Evolutionary conservation across 768 basidiomycete species (phyloP).

Genomic region (Mycena rosella): DNA sequence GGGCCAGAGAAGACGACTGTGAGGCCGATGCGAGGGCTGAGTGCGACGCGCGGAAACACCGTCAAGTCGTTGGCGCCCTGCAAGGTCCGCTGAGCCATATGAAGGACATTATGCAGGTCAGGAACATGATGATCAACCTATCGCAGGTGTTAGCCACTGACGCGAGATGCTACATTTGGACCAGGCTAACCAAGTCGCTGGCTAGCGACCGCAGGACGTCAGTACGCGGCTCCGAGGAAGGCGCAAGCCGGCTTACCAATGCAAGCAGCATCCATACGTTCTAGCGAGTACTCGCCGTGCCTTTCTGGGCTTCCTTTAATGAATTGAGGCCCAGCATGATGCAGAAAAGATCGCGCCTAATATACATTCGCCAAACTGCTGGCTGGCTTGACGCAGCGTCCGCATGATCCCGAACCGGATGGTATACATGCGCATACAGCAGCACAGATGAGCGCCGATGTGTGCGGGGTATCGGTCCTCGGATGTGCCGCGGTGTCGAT

Average conservation of each 20-base stretch:
- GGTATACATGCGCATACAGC: slow-evolving; percentile 73
- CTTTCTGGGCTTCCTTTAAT: slow-evolving; percentile 63
- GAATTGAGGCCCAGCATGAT: neutral
- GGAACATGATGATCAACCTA: slow-evolving; percentile 69
- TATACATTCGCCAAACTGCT: slow-evolving; percentile 75
- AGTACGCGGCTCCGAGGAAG: neutral
- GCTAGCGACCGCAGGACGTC: slow-evolving; percentile 37
- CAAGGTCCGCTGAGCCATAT: slow-evolving; percentile 68
- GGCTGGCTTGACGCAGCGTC: slow-evolving; percentile 72
- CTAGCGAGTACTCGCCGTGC: slow-evolving; percentile 53
- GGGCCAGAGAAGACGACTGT: slow-evolving; percentile 64
- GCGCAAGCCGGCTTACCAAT: slow-evolving; percentile 43
- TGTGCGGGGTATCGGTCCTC: slow-evolving; percentile 67
- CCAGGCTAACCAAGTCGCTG: slow-evolving; percentile 76
- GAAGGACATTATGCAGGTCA: slow-evolving; percentile 68
- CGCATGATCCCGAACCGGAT: slow-evolving; percentile 75
- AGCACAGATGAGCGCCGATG: slow-evolving; percentile 69
- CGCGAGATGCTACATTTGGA: slow-evolving; percentile 26
- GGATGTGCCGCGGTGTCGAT: slow-evolving; percentile 61
- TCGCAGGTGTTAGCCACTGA: neutral
- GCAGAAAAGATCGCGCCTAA: slow-evolving; percentile 40
- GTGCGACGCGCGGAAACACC: slow-evolving; percentile 45
- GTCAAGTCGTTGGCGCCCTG: slow-evolving; percentile 42
- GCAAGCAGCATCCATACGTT: slow-evolving; percentile 82
- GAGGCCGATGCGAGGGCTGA: slow-evolving; percentile 57